Evolutionary conservation across 805 yeast genomes (phyloP).

Genomic region (Diddensiella caesifluorescens): DNA sequence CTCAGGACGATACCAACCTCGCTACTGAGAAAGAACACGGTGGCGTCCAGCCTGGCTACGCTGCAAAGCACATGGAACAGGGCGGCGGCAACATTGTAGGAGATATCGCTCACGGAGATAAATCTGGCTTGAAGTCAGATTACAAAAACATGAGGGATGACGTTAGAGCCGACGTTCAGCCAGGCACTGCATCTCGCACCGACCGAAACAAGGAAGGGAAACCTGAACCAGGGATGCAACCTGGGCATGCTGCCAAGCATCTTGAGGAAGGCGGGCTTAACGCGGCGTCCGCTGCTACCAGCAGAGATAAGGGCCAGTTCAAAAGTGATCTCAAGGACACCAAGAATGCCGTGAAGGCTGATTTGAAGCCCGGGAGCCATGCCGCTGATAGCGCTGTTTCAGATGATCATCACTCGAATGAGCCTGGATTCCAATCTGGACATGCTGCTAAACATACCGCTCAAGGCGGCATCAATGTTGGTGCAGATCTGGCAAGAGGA

Average conservation of each 20-base stretch:
- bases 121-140: not conserved
- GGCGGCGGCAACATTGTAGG: not conserved
- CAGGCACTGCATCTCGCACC: not conserved
- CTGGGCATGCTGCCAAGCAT: constrained; percentile 1
- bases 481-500: constrained; percentile 1
- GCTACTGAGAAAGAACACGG: constrained; percentile 3
- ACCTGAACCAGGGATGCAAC: constrained; percentile 1
- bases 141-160: not conserved
- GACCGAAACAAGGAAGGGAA: no score
- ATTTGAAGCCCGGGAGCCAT: constrained; percentile 3
- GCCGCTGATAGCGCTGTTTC: not conserved
- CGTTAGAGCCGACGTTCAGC: not conserved
- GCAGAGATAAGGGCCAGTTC: not conserved
- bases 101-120: not conserved
- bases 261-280: not conserved
- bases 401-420: not conserved
- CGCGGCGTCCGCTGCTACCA: not conserved
- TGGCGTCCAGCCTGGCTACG: not conserved
- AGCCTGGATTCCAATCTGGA: constrained; percentile 2
- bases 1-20: not conserved
- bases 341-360: not conserved
- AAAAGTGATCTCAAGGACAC: not conserved
- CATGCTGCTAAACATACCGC: constrained; percentile 2
- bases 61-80: not conserved
- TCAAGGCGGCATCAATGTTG: not conserved